These are phyloP conservation scores for Colletotrichum somersetense DNA, from an alignment of 2,329 filamentous ascomycete genomes.

Conservation along the genomic window DNA sequence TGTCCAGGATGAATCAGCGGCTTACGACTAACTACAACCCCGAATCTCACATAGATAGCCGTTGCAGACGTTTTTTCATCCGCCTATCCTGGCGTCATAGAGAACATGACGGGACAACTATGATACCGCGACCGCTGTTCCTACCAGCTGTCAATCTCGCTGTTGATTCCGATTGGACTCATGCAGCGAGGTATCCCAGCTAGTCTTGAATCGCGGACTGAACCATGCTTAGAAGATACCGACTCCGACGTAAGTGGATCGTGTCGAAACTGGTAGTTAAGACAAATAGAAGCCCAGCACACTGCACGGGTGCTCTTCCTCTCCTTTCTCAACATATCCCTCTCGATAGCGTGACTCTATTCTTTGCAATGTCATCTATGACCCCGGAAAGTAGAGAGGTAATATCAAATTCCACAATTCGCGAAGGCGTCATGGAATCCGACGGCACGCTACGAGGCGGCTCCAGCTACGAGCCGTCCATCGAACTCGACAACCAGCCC, in stretches of 20 bases:
- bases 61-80: slow-evolving; percentile 14
- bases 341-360: background rate
- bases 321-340: background rate
- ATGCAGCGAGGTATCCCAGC: slow-evolving; percentile 9
- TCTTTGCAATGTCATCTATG: slow-evolving; percentile 16
- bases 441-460: slow-evolving; percentile 35
- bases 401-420: background rate
- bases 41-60: background rate
- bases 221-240: slow-evolving; percentile 16
- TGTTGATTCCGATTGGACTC: slow-evolving; percentile 14
- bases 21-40: background rate
- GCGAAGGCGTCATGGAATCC: slow-evolving; percentile 39
- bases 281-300: background rate
- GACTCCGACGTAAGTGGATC: background rate
- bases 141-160: background rate
- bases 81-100: slow-evolving; percentile 13
- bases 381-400: slow-evolving; percentile 17
- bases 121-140: background rate
- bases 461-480: slow-evolving; percentile 38
- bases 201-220: slow-evolving; percentile 18
- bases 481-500: slow-evolving; percentile 17
- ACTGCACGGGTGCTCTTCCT: background rate
- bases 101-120: slow-evolving; percentile 14
- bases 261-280: background rate
- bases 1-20: slow-evolving; percentile 23